Percentiles rank a stretch among this genome's conserved stretches.
Evolutionary conservation across 2,329 filamentous ascomycete genomes (phyloP).

Genomic region (Gyromitra esculenta): DNA sequence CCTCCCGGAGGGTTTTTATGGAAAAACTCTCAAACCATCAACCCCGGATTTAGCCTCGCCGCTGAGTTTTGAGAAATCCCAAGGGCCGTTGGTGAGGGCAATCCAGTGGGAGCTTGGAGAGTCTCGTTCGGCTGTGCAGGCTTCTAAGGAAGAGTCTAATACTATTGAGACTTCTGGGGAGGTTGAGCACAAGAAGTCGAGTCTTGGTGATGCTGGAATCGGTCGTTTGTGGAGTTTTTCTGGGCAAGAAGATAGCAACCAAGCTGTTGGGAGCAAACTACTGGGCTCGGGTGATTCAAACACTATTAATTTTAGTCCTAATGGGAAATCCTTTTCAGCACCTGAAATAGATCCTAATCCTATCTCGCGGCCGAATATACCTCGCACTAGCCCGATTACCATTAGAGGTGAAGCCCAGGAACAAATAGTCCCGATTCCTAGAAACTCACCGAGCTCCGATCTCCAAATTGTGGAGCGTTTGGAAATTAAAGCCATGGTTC

Average conservation of each 20-base stretch:
- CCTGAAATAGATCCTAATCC: background rate
- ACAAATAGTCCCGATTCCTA: constrained; percentile 23
- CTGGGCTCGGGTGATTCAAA: background rate
- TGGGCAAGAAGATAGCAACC: background rate
- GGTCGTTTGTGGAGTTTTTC: constrained; percentile 28
- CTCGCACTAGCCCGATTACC: background rate
- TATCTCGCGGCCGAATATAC: background rate
- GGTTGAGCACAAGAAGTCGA: constrained; percentile 6
- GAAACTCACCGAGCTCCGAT: constrained; percentile 13
- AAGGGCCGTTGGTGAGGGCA: background rate
- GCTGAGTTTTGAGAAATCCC: background rate
- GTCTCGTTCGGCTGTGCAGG: background rate
- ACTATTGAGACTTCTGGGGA: background rate
- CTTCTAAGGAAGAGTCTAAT: background rate
- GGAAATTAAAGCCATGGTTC: constrained; percentile 26
- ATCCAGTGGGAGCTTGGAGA: constrained; percentile 2
- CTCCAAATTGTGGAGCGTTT: constrained; percentile 29
- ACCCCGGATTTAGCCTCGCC: background rate
- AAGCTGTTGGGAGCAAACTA: background rate
- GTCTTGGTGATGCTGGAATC: constrained; percentile 33
- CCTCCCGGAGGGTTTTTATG: constrained; percentile 28
- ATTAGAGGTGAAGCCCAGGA: constrained; percentile 27
- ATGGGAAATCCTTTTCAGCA: constrained; percentile 4
- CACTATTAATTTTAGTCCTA: constrained; percentile 4
- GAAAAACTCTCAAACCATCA: background rate